phyloP scores from a whole-genome alignment of 306 rosid genomes.

The Pterocarpus macrocarpus region DNA sequence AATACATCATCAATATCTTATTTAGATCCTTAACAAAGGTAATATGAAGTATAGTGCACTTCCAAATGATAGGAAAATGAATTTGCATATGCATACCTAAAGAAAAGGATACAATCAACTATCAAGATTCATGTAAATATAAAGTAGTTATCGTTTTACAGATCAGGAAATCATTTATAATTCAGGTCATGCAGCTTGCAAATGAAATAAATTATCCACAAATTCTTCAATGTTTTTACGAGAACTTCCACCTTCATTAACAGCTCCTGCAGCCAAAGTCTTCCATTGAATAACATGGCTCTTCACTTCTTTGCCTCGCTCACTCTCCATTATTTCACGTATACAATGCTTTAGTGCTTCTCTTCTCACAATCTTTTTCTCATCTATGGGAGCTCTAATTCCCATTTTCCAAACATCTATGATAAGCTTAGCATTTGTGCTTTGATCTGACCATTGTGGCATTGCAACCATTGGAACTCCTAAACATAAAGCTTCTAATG shows the following conservation, averaged over 20 bases:
- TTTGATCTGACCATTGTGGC: conserved; percentile 44
- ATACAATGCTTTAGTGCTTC: conserved; percentile 31
- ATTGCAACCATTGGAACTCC: conserved; percentile 45
- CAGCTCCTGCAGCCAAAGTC: not conserved
- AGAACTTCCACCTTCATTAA: conserved; percentile 33
- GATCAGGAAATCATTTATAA: not conserved
- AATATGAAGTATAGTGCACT: no score
- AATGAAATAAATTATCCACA: conserved; percentile 20
- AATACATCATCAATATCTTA: no score
- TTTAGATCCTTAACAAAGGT: no score
- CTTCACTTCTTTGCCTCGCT: conserved; percentile 18
- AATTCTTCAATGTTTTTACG: conserved; percentile 19
- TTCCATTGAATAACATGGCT: conserved; percentile 10
- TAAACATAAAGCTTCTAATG: conserved; percentile 42
- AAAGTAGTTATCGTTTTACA: no score
- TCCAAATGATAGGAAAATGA: no score
- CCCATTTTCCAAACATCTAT: conserved; percentile 48
- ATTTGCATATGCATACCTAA: no score
- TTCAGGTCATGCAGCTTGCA: not conserved
- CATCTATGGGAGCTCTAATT: conserved; percentile 5
- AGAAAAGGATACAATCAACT: no score
- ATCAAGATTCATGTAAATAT: no score
- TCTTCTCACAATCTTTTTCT: conserved; percentile 32
- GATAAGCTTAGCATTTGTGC: conserved; percentile 39
- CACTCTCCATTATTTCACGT: conserved; percentile 32